These are phyloP conservation scores for Epichloe uncinata DNA, from an alignment of 2,329 filamentous ascomycete species.

Conservation along the genomic window DNA sequence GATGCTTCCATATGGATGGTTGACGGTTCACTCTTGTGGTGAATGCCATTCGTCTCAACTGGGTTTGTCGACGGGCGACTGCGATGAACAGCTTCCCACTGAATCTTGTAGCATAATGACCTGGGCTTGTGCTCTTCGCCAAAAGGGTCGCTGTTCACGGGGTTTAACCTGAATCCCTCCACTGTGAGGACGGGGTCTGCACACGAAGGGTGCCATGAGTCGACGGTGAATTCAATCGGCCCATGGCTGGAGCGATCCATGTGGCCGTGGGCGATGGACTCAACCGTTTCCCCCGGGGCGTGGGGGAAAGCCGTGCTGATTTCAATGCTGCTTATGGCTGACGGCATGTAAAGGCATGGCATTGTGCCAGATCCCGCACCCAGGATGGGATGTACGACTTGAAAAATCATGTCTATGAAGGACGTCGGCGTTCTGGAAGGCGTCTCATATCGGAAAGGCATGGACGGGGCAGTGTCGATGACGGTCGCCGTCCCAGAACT, in stretches of 20 bases:
- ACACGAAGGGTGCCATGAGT: conserved; percentile 17
- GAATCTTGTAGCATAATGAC: conserved; percentile 29
- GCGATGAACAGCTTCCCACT: conserved; percentile 23
- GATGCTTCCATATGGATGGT: not conserved
- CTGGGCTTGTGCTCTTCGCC: conserved; percentile 10
- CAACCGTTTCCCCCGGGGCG: conserved; percentile 15
- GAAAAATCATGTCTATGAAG: conserved; percentile 31
- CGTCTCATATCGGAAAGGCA: conserved; percentile 32
- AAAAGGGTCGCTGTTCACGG: conserved; percentile 21
- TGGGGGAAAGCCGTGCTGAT: conserved; percentile 15
- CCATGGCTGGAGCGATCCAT: conserved; percentile 11
- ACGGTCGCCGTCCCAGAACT: conserved; percentile 9
- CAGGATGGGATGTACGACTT: conserved; percentile 25
- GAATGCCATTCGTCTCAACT: too few species aligned
- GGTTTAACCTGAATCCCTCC: conserved; percentile 25
- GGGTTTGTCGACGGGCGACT: conserved; percentile 7
- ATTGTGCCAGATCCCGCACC: conserved; percentile 19
- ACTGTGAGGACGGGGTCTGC: conserved; percentile 22
- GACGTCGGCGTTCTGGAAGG: conserved; percentile 30
- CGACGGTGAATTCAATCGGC: conserved; percentile 21
- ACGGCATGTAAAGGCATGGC: conserved; percentile 23
- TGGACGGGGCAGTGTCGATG: conserved; percentile 27
- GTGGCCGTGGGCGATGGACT: conserved; percentile 15
- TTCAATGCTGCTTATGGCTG: conserved; percentile 18
- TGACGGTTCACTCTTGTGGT: not conserved